These are phyloP conservation scores for Microstroma glucosiphilum DNA, from an alignment of 1,284 basidiomycete species.

Conservation along the genomic window DNA sequence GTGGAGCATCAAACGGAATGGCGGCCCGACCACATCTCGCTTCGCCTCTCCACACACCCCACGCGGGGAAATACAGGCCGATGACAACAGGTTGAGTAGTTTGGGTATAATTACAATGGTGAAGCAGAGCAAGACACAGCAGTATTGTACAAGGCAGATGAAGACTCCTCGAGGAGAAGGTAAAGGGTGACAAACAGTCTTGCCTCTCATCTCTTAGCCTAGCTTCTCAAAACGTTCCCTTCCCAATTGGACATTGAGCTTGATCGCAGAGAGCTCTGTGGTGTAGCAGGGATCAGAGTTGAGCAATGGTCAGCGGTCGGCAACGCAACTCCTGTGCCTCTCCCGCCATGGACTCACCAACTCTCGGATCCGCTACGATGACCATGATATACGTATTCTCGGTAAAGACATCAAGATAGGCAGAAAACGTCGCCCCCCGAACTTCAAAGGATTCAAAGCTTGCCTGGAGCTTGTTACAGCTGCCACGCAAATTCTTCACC, in stretches of 20 bases:
- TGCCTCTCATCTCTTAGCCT: neutral
- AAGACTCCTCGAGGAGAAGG: too few species aligned
- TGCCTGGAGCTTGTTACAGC: constrained; percentile 26
- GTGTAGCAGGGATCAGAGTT: neutral
- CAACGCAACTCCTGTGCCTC: neutral
- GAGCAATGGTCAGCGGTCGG: constrained; percentile 9
- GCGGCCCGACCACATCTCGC: too few species aligned
- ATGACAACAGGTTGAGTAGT: too few species aligned
- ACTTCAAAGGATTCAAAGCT: constrained; percentile 48
- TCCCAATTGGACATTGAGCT: constrained; percentile 73
- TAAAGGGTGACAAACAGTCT: too few species aligned
- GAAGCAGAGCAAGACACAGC: too few species aligned
- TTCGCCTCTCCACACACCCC: too few species aligned
- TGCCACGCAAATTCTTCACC: constrained; percentile 65
- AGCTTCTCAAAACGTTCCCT: constrained; percentile 66
- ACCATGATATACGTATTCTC: constrained; percentile 89
- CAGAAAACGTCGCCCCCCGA: constrained; percentile 60
- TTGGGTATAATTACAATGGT: too few species aligned
- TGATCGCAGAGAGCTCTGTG: constrained; percentile 72
- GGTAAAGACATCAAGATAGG: constrained; percentile 90
- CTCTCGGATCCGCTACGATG: constrained; percentile 75
- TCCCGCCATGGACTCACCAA: constrained; percentile 58
- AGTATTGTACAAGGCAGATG: too few species aligned
- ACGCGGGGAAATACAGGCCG: too few species aligned
- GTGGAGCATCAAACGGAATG: too few species aligned